Evolutionary conservation across 192 early-diverging fungal genomes (phyloP), one percentile per base, ranked within the genome.

Genomic region (Backusella morwellensis): DNA sequence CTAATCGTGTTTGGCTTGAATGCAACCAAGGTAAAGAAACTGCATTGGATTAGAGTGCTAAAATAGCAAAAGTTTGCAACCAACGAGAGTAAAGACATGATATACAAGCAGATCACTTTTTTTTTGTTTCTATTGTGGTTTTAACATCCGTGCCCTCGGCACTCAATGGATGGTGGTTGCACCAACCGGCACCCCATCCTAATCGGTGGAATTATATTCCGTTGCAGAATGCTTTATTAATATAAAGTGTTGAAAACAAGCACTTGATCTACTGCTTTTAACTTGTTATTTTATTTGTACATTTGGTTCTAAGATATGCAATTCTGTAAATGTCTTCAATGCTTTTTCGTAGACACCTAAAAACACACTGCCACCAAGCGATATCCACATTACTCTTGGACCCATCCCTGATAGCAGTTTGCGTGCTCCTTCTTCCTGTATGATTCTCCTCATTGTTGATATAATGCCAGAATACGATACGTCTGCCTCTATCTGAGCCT

Each of bases 351-450:
- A 99, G 5, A 91, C 93, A 36, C 97, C 97, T 66, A 99, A 88
- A 82, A 99, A 99, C 35, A 99, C 93, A 74, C 91, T 91, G 54
- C 97, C 97, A 52, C 97, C 97, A 59, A 97, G 87, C 63, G 93
- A 93, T 66, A 97, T 97, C 97, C 97, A 99, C 67, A 94, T 86
- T 5, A 96, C 93, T 50, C 97, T 92, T 6, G 97, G 97, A 0
- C 94, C 94, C 73, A 99, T 86, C 12, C 97, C 97, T 17, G 90
- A 86, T 67, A 97, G 93, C 66, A 99, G 82, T 26, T 88, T 89
- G 4, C 89, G 78, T 17, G 84, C 59, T 11, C 97, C 96, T 80
- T 97, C 95, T 75, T 95, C 91, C 19, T 81, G 75, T 15, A 91
- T 78, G 74, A 99, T 97, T 32, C 89, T 85, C 6, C 83, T 78